Evolutionary conservation across 805 yeast genomes (phyloP).

Genomic region (Starmerella vitae): DNA sequence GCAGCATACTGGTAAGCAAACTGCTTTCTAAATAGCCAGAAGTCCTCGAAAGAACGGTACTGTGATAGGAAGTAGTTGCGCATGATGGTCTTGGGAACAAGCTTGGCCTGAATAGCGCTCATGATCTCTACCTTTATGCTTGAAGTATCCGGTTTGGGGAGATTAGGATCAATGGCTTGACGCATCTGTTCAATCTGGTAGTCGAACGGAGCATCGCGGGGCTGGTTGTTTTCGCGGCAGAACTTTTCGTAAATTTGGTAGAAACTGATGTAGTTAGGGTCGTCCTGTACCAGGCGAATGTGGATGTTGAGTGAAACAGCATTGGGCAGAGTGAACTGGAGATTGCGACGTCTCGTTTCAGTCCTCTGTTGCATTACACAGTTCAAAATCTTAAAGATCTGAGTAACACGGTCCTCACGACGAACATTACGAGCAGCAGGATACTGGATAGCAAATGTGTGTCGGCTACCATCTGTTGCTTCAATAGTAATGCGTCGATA

Average conservation of each 20-base stretch:
- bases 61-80: slow-evolving; percentile 59
- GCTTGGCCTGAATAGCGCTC: slow-evolving; percentile 72
- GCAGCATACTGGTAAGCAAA: slow-evolving; percentile 92
- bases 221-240: slow-evolving; percentile 58
- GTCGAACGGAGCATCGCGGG: slow-evolving; percentile 80
- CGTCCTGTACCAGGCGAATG: slow-evolving; percentile 78
- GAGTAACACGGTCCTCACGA: slow-evolving; percentile 89
- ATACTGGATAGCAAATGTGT: slow-evolving; percentile 89
- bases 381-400: slow-evolving; percentile 77
- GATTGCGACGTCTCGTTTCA: slow-evolving; percentile 74
- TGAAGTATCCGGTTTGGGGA: slow-evolving; percentile 84
- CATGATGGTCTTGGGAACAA: slow-evolving; percentile 75
- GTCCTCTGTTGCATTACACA: slow-evolving; percentile 67
- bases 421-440: slow-evolving; percentile 97
- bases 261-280: slow-evolving; percentile 58
- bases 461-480: slow-evolving; percentile 85
- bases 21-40: slow-evolving; percentile 93
- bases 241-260: slow-evolving; percentile 77
- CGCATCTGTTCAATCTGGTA: slow-evolving; percentile 73
- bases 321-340: slow-evolving; percentile 73
- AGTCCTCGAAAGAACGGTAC: slow-evolving; percentile 74
- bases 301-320: slow-evolving; percentile 94
- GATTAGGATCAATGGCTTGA: slow-evolving; percentile 83
- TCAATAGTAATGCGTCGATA: slow-evolving; percentile 78
- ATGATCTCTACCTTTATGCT: slow-evolving; percentile 84